Evolutionary conservation across 2,329 filamentous ascomycete species (phyloP), one percentile per base, ranked within the genome.

Genomic region (Rhynchosporium agropyri): DNA sequence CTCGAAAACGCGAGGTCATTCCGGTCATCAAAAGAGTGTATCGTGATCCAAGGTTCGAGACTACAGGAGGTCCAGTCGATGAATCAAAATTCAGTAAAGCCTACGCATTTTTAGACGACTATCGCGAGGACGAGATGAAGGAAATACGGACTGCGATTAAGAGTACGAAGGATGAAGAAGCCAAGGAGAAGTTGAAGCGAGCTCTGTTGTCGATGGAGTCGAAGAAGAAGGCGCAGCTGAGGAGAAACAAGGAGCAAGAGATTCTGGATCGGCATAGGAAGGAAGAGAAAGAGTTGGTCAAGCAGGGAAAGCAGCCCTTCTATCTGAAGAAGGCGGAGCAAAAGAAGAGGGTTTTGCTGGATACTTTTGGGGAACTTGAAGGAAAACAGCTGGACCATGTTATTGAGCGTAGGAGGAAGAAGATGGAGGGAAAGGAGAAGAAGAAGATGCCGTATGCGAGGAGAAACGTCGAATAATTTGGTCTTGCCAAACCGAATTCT

Each of bases 321-420:
- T 98, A 91, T 77, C 80, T 98, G 71, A 99, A 99, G 85, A 89
- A 88, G 79, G 87, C 88, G 73, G 94, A 97, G 78, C 85, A 95
- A 81, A 96, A 95, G 87, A 92, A 94, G 81, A 81, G 89, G 76
- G 81, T 92, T 61, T 79, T 97, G 66, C 81, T 90, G 73, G 88
- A 95, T 71, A 86, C 89, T 74, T 97, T 90, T 77, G 84, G 88
- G 70, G 84, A 85, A 64, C 89, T 98, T 89, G 95, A 91, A 77
- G 89, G 89, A 74, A 89, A 88, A 75, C 88, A 97, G 77, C 84
- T 92, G 64, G 90, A 96, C 66, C 89, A 88, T 79, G 87, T 89
- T 13, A 91, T 98, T 72, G 92, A 96, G 81, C 83, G 91, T 74
- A 87, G 89, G 79, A 81, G 92, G 77, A 97, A 97, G 88, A 97